Percentiles rank a stretch among this genome's conserved stretches.
These are phyloP conservation scores for Mantamonas sphyraenae DNA, from an alignment of 78 protist species.

Conservation along the genomic window DNA sequence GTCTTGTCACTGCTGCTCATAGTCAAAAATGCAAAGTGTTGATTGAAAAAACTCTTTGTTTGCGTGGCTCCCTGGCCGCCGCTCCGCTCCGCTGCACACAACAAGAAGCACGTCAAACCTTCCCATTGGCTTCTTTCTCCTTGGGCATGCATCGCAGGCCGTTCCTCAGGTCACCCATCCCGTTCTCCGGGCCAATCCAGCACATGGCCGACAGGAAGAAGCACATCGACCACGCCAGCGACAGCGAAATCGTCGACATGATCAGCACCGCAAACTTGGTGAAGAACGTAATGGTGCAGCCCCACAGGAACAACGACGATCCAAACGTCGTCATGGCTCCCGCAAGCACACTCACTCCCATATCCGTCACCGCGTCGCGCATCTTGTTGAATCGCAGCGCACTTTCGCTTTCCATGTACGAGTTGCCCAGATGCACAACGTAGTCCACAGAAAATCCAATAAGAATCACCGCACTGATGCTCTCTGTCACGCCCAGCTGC, in stretches of 20 bases:
- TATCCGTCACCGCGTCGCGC: background rate
- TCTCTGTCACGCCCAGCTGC: constrained; percentile 18
- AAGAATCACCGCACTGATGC: constrained; percentile 10
- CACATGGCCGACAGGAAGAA: too few relatives aligned
- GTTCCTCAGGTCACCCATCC: too few relatives aligned
- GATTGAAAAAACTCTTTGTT: too few relatives aligned
- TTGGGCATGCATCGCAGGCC: too few relatives aligned
- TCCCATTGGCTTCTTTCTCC: too few relatives aligned
- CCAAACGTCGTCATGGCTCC: constrained; percentile 15
- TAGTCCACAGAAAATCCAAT: constrained; percentile 34
- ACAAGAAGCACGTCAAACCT: too few relatives aligned
- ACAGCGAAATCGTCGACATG: too few relatives aligned
- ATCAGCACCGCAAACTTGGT: constrained; percentile 22
- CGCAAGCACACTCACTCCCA: constrained; percentile 9
- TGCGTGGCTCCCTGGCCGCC: too few relatives aligned
- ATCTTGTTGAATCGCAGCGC: background rate
- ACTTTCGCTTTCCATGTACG: background rate
- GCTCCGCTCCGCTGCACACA: too few relatives aligned
- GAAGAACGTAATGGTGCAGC: background rate
- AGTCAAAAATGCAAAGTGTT: background rate
- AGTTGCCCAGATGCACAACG: constrained; percentile 3
- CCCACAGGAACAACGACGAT: constrained; percentile 5
- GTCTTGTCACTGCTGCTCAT: background rate
- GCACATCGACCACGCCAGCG: too few relatives aligned
- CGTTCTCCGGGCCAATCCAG: too few relatives aligned